These are phyloP conservation scores for Colletotrichum melonis DNA, from an alignment of 2,329 filamentous ascomycete species.

Conservation along the genomic window DNA sequence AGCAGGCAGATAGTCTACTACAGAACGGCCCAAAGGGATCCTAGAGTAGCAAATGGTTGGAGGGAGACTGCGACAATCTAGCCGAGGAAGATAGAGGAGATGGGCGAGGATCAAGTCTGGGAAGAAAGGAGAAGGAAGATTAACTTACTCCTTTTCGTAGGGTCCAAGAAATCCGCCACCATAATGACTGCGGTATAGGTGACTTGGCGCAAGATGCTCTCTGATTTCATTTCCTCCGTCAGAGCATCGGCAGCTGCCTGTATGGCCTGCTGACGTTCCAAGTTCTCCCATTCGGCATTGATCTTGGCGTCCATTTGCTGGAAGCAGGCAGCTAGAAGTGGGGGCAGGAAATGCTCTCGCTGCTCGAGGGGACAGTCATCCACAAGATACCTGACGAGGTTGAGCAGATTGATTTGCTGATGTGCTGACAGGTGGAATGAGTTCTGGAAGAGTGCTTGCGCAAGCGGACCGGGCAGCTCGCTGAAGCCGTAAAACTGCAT, in stretches of 20 bases:
- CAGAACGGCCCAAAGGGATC: neutral
- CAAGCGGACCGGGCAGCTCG: conserved; percentile 84
- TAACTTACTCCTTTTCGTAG: conserved; percentile 70
- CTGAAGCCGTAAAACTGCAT: conserved; percentile 91
- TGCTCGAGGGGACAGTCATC: conserved; percentile 89
- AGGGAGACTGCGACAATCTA: neutral
- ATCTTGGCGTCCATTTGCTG: conserved; percentile 89
- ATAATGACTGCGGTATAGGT: conserved; percentile 94
- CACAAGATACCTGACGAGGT: conserved; percentile 87
- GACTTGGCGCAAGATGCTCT: conserved; percentile 92
- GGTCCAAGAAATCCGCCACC: conserved; percentile 89
- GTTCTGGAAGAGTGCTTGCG: conserved; percentile 85
- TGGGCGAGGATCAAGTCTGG: neutral
- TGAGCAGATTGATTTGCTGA: conserved; percentile 93
- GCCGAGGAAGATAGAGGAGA: neutral
- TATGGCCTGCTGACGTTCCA: conserved; percentile 72
- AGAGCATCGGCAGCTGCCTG: conserved; percentile 80
- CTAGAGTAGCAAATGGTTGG: neutral
- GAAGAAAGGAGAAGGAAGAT: neutral
- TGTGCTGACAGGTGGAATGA: conserved; percentile 88
- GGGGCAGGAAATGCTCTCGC: conserved; percentile 84
- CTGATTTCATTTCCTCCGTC: conserved; percentile 97
- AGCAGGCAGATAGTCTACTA: neutral
- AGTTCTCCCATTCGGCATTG: conserved; percentile 84
- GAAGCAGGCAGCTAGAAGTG: conserved; percentile 85